Base-by-base conservation (phyloP, 257 asterid species). In the Leonotis leonurus region DNA sequence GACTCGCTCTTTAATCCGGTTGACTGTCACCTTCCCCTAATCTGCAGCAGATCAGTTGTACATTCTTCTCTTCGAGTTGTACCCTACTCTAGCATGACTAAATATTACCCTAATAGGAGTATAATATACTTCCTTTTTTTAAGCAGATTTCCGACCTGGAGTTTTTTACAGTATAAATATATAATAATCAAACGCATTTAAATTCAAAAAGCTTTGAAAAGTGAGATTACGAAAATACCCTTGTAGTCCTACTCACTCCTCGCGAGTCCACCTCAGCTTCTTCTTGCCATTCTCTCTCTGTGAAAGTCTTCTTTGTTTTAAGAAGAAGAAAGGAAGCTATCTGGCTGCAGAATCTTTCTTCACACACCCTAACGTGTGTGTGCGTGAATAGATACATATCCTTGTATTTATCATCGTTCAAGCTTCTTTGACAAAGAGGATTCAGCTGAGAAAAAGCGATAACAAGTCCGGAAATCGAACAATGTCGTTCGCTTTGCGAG, bases 261-360 rank as follows among this genome's bases (percentile, higher is more conserved):
- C 55, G 51, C 62, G 49, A 63, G 75, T 73, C 71, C 71, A 56
- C 69, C 56, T 32, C 64, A 60, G 50, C 63, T 30, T 72, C 62
- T 60, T 18, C 64, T 41, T 69, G 46, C 64, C 58, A 9, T 62
- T 71, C 51, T 67, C 72, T 60, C 61, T 54, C 36, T 66, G 79
- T 77, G 83, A 82, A 66, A 39, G 75, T 78, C 76, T 25, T 75
- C 70, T 77, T 75, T 84, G 81, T 74, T 78, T 80, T 60, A 70
- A 82, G 82, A 55, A 77, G 84, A 80, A 74, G 87, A 59, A 72
- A 75, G 60, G 58, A 26, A 73, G 64, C 76, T 60, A 36, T 56
- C 50, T 48, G 45, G 52, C 75, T 49, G 60, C 70, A 11, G 6
- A 18, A 58, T 68, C 35, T 62, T 44, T 62, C 64, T 14, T 56